These are phyloP conservation scores for Debaryomyces udenii DNA, from an alignment of 1,139 yeast genomes.

Conservation along the genomic window DNA sequence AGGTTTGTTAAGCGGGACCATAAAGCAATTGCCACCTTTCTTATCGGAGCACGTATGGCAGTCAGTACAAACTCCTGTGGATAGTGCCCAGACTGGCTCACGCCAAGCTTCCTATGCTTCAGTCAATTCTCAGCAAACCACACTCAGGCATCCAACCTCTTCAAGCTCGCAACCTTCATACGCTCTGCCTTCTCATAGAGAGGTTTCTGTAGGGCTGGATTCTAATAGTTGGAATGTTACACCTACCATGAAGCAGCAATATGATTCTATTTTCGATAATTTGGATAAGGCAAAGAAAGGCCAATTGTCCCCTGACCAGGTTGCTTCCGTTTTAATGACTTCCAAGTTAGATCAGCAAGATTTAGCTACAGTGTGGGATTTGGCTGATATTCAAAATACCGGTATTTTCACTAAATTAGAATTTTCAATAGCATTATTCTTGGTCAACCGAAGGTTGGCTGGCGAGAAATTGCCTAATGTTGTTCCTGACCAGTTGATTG, in stretches of 20 bases:
- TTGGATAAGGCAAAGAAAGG: constrained; percentile 72
- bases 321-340: constrained; percentile 86
- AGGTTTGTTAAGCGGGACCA: constrained; percentile 67
- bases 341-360: constrained; percentile 85
- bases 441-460: constrained; percentile 79
- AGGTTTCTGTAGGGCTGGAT: constrained; percentile 16
- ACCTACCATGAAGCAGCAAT: constrained; percentile 72
- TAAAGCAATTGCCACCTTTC: constrained; percentile 67
- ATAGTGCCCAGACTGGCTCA: constrained; percentile 19
- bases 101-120: constrained; percentile 51
- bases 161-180: constrained; percentile 14
- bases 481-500: constrained; percentile 57
- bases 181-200: constrained; percentile 15
- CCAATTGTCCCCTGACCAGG: constrained; percentile 70
- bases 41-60: constrained; percentile 74
- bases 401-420: constrained; percentile 82
- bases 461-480: constrained; percentile 78
- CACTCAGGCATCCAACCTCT: constrained; percentile 36
- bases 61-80: constrained; percentile 36
- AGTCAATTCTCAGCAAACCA: constrained; percentile 51
- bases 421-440: constrained; percentile 90
- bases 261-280: constrained; percentile 74
- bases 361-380: constrained; percentile 91
- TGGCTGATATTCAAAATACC: constrained; percentile 86
- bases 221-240: constrained; percentile 66